These are phyloP conservation scores for Vigna reflexopilosa DNA, from an alignment of 306 rosid genomes.

Conservation along the genomic window DNA sequence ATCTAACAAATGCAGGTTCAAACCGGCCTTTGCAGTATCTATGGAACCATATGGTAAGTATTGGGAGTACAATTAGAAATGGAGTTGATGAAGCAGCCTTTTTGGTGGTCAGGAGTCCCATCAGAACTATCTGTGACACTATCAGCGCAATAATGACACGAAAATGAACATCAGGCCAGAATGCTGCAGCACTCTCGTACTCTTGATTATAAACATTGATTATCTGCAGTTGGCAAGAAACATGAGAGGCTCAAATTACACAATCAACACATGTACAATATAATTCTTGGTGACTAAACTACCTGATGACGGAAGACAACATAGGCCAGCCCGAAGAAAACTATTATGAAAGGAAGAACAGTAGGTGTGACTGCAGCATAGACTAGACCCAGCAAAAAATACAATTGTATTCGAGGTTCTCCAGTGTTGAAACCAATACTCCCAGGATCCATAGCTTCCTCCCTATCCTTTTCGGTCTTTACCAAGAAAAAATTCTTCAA, in stretches of 20 bases:
- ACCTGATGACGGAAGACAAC: constrained; percentile 99
- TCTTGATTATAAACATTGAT: constrained; percentile 93
- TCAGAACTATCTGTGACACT: constrained; percentile 72
- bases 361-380: constrained; percentile 86
- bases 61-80: constrained; percentile 78
- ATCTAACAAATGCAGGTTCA: constrained; percentile 80
- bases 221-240: constrained; percentile 63
- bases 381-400: constrained; percentile 87
- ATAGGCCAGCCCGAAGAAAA: constrained; percentile 91
- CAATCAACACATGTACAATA: constrained; percentile 24
- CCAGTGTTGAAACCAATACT: constrained; percentile 95
- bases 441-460: constrained; percentile 98
- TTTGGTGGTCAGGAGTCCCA: constrained; percentile 85
- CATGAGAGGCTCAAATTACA: background rate
- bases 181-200: constrained; percentile 94
- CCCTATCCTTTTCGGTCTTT: constrained; percentile 96
- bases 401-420: constrained; percentile 94
- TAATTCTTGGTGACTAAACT: constrained; percentile 42
- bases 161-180: constrained; percentile 97
- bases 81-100: constrained; percentile 80
- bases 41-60: constrained; percentile 79
- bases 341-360: constrained; percentile 86
- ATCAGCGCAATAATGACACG: constrained; percentile 78
- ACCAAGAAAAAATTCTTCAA: constrained; percentile 95
- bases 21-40: constrained; percentile 89